These are phyloP conservation scores for Pisolithus thermaeus DNA, from an alignment of 1,284 basidiomycete species.

Conservation along the genomic window DNA sequence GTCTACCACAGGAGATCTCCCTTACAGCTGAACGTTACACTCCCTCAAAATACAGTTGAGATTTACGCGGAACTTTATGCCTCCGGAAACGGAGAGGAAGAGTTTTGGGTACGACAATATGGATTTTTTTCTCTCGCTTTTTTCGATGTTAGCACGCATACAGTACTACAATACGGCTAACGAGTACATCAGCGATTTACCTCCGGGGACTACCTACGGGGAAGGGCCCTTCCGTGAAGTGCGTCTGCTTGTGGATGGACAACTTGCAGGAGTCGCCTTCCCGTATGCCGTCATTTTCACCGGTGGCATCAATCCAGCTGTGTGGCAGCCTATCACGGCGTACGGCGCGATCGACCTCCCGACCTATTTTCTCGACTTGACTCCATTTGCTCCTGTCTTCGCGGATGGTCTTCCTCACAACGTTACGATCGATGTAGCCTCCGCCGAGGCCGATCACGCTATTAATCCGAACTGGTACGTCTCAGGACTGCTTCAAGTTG, in stretches of 20 bases:
- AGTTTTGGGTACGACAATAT: constrained; percentile 59
- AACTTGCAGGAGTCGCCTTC: constrained; percentile 68
- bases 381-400: constrained; percentile 70
- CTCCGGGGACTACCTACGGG: constrained; percentile 45
- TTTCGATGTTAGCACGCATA: not conserved
- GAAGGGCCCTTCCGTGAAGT: constrained; percentile 78
- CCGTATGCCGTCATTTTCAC: constrained; percentile 80
- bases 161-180: constrained; percentile 72
- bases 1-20: not conserved
- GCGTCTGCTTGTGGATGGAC: constrained; percentile 68
- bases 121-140: constrained; percentile 4
- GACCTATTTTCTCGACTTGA: constrained; percentile 73
- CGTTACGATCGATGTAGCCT: constrained; percentile 67
- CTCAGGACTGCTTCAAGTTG: constrained; percentile 64
- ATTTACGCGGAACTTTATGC: constrained; percentile 69
- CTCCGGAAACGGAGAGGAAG: constrained; percentile 69
- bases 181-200: constrained; percentile 50
- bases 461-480: constrained; percentile 76
- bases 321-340: constrained; percentile 77
- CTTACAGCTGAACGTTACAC: constrained; percentile 55
- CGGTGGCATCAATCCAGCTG: constrained; percentile 68
- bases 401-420: constrained; percentile 64
- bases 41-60: constrained; percentile 62
- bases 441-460: constrained; percentile 59
- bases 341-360: constrained; percentile 77